Conservation (phyloP, 805 yeast species). For the Ogataea ganodermae region DNA sequence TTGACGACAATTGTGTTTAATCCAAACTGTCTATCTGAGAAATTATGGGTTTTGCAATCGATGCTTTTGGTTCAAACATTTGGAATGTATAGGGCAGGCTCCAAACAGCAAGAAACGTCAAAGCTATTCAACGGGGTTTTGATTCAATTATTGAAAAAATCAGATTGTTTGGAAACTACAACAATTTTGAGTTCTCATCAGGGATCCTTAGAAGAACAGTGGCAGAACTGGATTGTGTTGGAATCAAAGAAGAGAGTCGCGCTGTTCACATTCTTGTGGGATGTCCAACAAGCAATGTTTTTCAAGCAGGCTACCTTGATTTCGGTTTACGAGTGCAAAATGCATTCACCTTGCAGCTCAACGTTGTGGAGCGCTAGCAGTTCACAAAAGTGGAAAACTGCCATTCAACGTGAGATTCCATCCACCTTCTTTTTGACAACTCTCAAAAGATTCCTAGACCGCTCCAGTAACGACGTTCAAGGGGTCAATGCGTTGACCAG, state of each 20-base stretch:
- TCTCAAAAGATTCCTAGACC: slow-evolving; percentile 10
- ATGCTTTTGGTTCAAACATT: slow-evolving; percentile 18
- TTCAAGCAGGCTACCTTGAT: slow-evolving; percentile 14
- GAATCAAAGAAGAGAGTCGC: slow-evolving; percentile 22
- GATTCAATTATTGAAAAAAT: slow-evolving; percentile 12
- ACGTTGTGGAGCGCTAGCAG: slow-evolving; percentile 17
- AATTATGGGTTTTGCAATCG: slow-evolving; percentile 16
- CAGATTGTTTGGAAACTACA: slow-evolving; percentile 7
- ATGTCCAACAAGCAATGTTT: slow-evolving; percentile 17
- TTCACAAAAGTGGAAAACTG: slow-evolving; percentile 6
- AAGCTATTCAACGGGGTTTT: slow-evolving; percentile 12
- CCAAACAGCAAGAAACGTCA: slow-evolving; percentile 14
- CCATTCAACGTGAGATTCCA: slow-evolving; percentile 1
- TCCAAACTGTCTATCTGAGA: slow-evolving; percentile 7
- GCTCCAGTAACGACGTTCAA: slow-evolving; percentile 1
- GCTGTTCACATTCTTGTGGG: slow-evolving; percentile 13
- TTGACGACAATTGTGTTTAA: slow-evolving; percentile 11
- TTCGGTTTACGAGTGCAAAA: slow-evolving; percentile 17
- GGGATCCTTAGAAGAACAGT: slow-evolving; percentile 1
- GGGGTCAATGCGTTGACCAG: slow-evolving; percentile 8
- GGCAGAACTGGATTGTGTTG: slow-evolving; percentile 13
- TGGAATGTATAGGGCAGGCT: slow-evolving; percentile 11
- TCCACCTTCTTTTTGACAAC: slow-evolving; percentile 7
- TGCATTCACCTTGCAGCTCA: slow-evolving; percentile 13
- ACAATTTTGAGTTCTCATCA: neutral